Percentiles rank a stretch among this genome's conserved stretches.
Evolutionary conservation across 352 stramenopile genomes (phyloP).

Genomic region (Phytophthora boehmeriae): DNA sequence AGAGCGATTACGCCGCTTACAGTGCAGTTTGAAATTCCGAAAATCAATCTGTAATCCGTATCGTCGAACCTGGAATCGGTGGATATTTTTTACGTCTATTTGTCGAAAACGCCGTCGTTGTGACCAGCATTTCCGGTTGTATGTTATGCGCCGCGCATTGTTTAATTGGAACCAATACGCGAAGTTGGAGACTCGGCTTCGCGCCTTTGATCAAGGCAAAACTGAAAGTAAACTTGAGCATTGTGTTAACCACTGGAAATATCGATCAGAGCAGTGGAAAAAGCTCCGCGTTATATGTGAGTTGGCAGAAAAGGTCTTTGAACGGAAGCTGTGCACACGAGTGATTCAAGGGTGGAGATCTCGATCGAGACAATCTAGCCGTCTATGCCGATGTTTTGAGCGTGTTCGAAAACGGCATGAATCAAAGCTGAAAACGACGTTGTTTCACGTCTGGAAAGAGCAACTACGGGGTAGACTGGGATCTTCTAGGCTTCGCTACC

Average conservation of each 20-base stretch:
- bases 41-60: constrained; percentile 35
- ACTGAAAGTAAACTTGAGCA: neutral
- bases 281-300: constrained; percentile 25
- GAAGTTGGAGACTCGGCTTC: constrained; percentile 9
- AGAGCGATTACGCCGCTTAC: constrained; percentile 7
- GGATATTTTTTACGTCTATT: constrained; percentile 20
- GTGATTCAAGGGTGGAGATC: constrained; percentile 28
- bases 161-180: constrained; percentile 22
- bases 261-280: constrained; percentile 28
- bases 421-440: constrained; percentile 5
- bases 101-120: constrained; percentile 12
- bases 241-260: constrained; percentile 31
- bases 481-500: constrained; percentile 2
- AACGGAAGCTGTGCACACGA: constrained; percentile 23
- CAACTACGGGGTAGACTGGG: constrained; percentile 12
- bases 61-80: constrained; percentile 36
- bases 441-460: constrained; percentile 21
- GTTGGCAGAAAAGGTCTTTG: constrained; percentile 24
- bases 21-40: constrained; percentile 12
- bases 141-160: constrained; percentile 18
- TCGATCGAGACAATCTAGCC: constrained; percentile 4
- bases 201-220: neutral
- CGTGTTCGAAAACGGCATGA: constrained; percentile 11
- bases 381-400: constrained; percentile 13
- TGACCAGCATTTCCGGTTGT: constrained; percentile 7